Evolutionary conservation across 1,284 basidiomycete genomes (phyloP).

Genomic region (Rhodotorula sp.): DNA sequence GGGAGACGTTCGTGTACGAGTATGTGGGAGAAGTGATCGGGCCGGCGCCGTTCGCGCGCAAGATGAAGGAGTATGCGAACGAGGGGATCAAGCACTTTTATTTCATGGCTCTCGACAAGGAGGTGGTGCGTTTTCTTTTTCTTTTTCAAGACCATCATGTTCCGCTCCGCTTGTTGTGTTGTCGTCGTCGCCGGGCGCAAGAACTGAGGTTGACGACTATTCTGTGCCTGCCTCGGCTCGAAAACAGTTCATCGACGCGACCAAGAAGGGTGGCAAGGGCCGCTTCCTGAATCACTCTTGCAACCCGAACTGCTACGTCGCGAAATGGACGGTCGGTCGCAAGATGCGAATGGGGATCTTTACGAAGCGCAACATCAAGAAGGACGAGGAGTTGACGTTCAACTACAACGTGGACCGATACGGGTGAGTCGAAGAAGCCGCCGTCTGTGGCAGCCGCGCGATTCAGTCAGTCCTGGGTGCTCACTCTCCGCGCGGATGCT

Average conservation of each 20-base stretch:
- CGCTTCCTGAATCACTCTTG: constrained; percentile 99
- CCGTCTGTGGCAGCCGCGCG: background rate
- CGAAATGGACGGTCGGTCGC: constrained; percentile 93
- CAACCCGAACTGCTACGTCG: constrained; percentile 97
- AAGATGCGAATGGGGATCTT: constrained; percentile 98
- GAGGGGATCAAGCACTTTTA: constrained; percentile 97
- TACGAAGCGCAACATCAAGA: constrained; percentile 74
- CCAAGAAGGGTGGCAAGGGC: constrained; percentile 91
- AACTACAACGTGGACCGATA: constrained; percentile 99
- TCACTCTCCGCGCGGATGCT: constrained; percentile 18
- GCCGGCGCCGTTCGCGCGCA: constrained; percentile 79
- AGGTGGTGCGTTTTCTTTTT: constrained; percentile 65
- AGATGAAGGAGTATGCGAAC: constrained; percentile 89
- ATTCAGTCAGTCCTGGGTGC: background rate
- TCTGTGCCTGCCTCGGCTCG: background rate
- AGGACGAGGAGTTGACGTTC: constrained; percentile 93
- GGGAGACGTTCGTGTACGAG: constrained; percentile 93
- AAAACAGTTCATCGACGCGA: constrained; percentile 90
- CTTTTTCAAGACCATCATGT: background rate
- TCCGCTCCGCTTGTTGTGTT: background rate
- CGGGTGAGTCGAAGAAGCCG: constrained; percentile 61
- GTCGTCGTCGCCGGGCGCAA: too few species aligned
- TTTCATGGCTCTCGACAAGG: constrained; percentile 99
- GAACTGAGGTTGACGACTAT: background rate
- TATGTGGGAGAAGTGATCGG: constrained; percentile 97